Evolutionary conservation across 75 land plant genomes (phyloP), one percentile per base, ranked within the genome.

Genomic region (Isoetes taiwanensis): DNA sequence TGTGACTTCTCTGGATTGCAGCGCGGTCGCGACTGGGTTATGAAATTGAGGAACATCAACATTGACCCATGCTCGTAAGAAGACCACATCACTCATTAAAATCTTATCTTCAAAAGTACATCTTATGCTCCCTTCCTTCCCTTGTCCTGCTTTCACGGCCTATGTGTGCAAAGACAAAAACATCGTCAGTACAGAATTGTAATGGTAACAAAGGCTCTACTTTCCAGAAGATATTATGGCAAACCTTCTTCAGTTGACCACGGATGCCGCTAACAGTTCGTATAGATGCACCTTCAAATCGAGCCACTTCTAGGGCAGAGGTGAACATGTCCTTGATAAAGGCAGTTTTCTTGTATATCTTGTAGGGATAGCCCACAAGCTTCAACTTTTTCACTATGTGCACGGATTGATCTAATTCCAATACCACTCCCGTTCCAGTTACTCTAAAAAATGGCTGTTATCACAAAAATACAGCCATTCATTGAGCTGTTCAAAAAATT

Each of bases 21-120:
- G 78, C 28, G 83, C 59, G 26, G 86, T 80, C n/a, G 90, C 77
- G 32, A 89, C 65, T 14, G 96, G 96, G 46, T 80, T 94, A 68
- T 57, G 89, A 41, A 80, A 85, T 5, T 66, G 43, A 16, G 96
- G 96, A 24, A 94, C 58, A 56, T 94, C 96, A 41, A 94, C 96
- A 39, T 54, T 61, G 3, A 81, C 72, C 96, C 96, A 94, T 40
- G 91, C 83, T 43, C 91, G 74, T 63, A 94, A 66, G 69, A 94
- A 89, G 8, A 94, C 91, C 17, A 85, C 80, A 64, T 94, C 99
- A 59, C 96, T 85, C 86, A 89, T 82, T 41, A 78, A 46, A 41
- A 94, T 85, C 64, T 61, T 82, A 37, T 94, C 99, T 72, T 94
- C 99, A 69, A 94, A 94, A 20, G 99, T 94, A 62, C 99, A 94